Conservation (phyloP, 345 rosid species). For the Eucalyptus rudis region DNA sequence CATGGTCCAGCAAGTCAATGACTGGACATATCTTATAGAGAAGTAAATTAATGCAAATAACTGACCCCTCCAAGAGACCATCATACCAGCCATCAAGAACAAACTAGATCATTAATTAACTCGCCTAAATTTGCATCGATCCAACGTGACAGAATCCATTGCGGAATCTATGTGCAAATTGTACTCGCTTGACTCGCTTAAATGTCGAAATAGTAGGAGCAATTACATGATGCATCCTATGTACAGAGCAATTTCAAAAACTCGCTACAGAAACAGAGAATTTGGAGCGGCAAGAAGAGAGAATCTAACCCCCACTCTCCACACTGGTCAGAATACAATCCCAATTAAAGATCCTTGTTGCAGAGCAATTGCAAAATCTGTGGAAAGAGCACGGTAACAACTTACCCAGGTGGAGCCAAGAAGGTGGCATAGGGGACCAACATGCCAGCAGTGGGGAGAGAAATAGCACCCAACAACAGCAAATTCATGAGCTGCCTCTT, state of each 20-base stretch:
- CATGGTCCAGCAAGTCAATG: not conserved
- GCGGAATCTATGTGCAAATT: not conserved
- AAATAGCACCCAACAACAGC: constrained; percentile 71
- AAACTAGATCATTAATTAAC: not conserved
- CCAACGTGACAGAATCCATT: not conserved
- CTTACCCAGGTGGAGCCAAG: constrained; percentile 79
- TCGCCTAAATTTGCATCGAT: not conserved
- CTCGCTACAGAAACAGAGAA: not conserved
- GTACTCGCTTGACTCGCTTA: not conserved
- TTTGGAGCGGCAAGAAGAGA: not conserved
- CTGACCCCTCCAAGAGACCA: not conserved
- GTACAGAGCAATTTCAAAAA: not conserved
- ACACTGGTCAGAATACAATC: not conserved
- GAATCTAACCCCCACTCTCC: not conserved
- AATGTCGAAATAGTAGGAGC: not conserved
- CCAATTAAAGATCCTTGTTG: not conserved
- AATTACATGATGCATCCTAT: not conserved
- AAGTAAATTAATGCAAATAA: not conserved
- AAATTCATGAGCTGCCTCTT: constrained; percentile 83
- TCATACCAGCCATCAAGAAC: not conserved
- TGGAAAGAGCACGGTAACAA: not conserved
- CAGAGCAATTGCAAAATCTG: not conserved
- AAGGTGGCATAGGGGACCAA: constrained; percentile 64
- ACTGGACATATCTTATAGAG: not conserved
- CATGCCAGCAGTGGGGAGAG: constrained; percentile 84